phyloP scores from a whole-genome alignment of 78 protist species.

The Cavenderia fasciculata region DNA sequence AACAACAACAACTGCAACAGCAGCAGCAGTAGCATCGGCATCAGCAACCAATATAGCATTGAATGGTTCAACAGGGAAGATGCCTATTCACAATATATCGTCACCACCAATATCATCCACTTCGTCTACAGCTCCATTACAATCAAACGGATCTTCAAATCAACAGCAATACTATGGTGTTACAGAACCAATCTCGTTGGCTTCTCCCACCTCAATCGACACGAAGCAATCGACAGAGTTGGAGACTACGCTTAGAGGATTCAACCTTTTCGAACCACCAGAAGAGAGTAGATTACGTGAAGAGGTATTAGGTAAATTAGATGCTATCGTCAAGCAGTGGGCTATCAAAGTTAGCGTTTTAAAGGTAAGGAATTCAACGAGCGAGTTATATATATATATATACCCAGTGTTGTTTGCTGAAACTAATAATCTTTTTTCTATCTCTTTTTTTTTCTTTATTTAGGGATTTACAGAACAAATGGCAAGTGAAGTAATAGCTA shows the following conservation, averaged over 20 bases:
- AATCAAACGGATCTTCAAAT: not conserved
- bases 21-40: no score
- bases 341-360: conserved; percentile 30
- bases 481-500: conserved; percentile 70
- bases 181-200: conserved; percentile 76
- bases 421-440: no score
- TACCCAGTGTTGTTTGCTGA: not conserved
- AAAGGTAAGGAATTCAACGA: no score
- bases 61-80: no score
- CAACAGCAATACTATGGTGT: conserved; percentile 23
- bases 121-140: not conserved
- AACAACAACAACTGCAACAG: no score
- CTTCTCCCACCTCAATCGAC: conserved; percentile 58
- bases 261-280: conserved; percentile 71
- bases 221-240: conserved; percentile 34
- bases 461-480: conserved; percentile 58
- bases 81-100: no score
- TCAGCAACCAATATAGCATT: no score
- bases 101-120: conserved; percentile 11
- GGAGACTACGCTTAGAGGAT: conserved; percentile 22
- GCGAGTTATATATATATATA: no score
- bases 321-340: conserved; percentile 82
- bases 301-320: conserved; percentile 80
- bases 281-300: conserved; percentile 79
- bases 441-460: no score